Percentiles rank a stretch among this genome's conserved stretches.
Evolutionary conservation across 1,139 yeast genomes (phyloP).

Genomic region (Geotrichum siamense): DNA sequence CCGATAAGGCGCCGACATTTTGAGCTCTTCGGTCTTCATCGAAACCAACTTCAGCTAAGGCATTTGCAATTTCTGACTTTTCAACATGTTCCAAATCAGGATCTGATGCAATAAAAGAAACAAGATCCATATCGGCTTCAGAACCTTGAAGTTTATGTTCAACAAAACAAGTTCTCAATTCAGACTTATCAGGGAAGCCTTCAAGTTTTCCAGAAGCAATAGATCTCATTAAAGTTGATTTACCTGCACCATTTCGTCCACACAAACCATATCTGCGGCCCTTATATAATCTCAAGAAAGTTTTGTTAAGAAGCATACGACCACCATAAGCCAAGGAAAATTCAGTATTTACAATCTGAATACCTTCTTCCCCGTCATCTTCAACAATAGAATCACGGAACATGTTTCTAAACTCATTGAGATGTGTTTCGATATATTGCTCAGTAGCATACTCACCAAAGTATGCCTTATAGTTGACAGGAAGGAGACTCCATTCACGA

Average conservation of each 20-base stretch:
- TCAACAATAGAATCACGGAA: slow-evolving; percentile 57
- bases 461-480: slow-evolving; percentile 41
- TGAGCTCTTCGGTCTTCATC: slow-evolving; percentile 83
- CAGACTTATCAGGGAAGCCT: slow-evolving; percentile 90
- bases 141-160: slow-evolving; percentile 96
- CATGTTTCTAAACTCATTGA: slow-evolving; percentile 52
- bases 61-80: slow-evolving; percentile 62
- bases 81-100: slow-evolving; percentile 63
- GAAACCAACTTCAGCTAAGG: slow-evolving; percentile 81
- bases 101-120: slow-evolving; percentile 83
- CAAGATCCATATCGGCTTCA: slow-evolving; percentile 86
- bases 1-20: slow-evolving; percentile 89
- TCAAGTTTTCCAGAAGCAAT: slow-evolving; percentile 95
- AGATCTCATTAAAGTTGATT: slow-evolving; percentile 96
- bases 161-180: slow-evolving; percentile 88
- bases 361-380: slow-evolving; percentile 58
- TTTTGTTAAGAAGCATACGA: slow-evolving; percentile 91
- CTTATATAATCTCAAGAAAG: slow-evolving; percentile 75
- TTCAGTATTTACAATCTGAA: slow-evolving; percentile 87
- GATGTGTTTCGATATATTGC: slow-evolving; percentile 42
- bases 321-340: slow-evolving; percentile 97
- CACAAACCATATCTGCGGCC: slow-evolving; percentile 98
- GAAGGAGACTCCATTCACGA: slow-evolving; percentile 79
- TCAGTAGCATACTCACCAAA: slow-evolving; percentile 36
- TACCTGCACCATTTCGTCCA: slow-evolving; percentile 99